phyloP scores from a whole-genome alignment of 257 asterid species.

The Rehmannia glutinosa region DNA sequence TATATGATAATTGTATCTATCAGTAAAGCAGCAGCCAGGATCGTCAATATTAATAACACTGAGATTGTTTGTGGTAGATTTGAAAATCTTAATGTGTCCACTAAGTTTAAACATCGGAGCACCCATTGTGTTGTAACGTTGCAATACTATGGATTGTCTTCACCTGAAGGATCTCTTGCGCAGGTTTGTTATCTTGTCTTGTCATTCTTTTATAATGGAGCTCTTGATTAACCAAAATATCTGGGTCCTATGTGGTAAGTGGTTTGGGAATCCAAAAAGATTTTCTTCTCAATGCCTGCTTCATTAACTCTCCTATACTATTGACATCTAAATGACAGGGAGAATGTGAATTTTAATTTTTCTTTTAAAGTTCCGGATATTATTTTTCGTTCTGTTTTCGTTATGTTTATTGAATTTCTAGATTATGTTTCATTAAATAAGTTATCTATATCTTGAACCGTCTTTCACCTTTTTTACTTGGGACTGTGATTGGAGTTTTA shows the following conservation, averaged over 20 bases:
- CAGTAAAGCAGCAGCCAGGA: conserved; percentile 85
- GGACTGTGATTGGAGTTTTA: conserved; percentile 10
- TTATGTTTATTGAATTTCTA: neutral
- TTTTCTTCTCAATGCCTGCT: neutral
- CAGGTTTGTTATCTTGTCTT: conserved; percentile 57
- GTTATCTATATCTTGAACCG: neutral
- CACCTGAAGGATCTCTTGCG: conserved; percentile 98
- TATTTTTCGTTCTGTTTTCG: neutral
- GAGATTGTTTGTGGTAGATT: conserved; percentile 96
- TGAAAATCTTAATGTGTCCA: conserved; percentile 79
- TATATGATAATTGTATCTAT: conserved; percentile 78
- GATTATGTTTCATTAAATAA: neutral
- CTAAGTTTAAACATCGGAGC: conserved; percentile 80
- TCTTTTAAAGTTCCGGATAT: neutral
- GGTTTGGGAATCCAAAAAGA: neutral
- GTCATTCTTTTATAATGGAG: neutral
- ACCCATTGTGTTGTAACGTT: conserved; percentile 76
- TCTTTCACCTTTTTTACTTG: conserved; percentile 2
- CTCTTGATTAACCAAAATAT: neutral
- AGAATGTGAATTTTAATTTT: neutral
- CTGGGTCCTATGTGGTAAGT: neutral
- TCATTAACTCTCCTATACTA: neutral
- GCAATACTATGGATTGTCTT: conserved; percentile 84
- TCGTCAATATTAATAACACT: conserved; percentile 56
- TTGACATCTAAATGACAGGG: neutral